Evolutionary conservation across 345 rosid species (phyloP).

Genomic region (Abelmoschus esculentus): DNA sequence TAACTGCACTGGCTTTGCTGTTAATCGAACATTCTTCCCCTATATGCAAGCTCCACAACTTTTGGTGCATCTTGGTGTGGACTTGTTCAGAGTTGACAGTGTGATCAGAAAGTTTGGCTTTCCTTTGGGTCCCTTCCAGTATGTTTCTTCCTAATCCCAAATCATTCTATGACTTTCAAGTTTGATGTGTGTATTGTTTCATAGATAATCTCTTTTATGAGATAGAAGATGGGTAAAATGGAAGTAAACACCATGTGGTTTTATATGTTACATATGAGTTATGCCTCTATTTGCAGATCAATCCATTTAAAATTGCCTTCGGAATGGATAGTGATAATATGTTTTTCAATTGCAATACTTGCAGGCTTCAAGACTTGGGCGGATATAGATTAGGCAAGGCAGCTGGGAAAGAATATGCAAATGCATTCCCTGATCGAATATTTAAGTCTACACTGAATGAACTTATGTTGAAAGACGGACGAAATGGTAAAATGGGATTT

Average conservation of each 20-base stretch:
- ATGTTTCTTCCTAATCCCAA: slow-evolving; percentile 32
- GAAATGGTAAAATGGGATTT: slow-evolving; percentile 46
- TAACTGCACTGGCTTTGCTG: slow-evolving; percentile 94
- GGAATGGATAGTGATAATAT: slow-evolving; percentile 2
- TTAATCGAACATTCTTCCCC: slow-evolving; percentile 86
- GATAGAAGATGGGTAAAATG: neutral
- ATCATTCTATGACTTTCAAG: neutral
- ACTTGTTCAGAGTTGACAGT: slow-evolving; percentile 78
- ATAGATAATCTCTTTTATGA: neutral
- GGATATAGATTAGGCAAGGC: slow-evolving; percentile 76
- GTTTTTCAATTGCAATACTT: slow-evolving; percentile 15
- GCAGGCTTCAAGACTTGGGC: slow-evolving; percentile 85
- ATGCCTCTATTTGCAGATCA: neutral
- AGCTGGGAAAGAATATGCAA: slow-evolving; percentile 43
- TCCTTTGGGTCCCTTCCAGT: slow-evolving; percentile 94
- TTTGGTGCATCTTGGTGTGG: slow-evolving; percentile 73
- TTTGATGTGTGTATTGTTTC: neutral
- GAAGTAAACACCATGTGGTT: neutral
- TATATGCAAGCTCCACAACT: slow-evolving; percentile 67
- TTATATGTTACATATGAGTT: too few relatives aligned
- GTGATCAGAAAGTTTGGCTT: slow-evolving; percentile 73
- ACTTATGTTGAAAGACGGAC: slow-evolving; percentile 62
- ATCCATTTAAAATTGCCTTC: neutral
- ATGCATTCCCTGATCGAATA: slow-evolving; percentile 56
- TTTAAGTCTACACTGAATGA: slow-evolving; percentile 53